Conservation (phyloP, 2,329 filamentous ascomycete species). For the Phialophora verrucosa region DNA sequence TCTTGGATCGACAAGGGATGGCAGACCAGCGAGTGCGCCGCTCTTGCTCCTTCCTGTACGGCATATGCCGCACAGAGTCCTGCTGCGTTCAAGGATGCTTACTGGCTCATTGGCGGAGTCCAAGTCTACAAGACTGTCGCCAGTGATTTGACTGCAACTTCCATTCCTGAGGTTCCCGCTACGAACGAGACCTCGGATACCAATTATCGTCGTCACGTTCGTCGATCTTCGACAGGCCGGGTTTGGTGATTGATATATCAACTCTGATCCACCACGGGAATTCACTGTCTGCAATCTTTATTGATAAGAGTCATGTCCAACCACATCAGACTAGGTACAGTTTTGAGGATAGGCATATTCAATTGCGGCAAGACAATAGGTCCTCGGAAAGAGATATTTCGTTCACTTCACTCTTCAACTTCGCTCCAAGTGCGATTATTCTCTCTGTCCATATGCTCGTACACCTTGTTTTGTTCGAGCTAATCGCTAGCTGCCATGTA, state of each 20-base stretch:
- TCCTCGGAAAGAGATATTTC: background rate
- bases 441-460: background rate
- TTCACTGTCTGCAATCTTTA: background rate
- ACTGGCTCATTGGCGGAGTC: slow-evolving; percentile 74
- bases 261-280: background rate
- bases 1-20: slow-evolving; percentile 62
- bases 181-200: background rate
- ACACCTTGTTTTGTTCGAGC: background rate
- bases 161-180: background rate
- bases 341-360: background rate
- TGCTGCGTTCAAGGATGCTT: slow-evolving; percentile 70
- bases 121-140: slow-evolving; percentile 60
- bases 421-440: background rate
- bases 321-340: background rate
- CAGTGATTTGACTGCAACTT: background rate
- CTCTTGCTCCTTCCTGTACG: slow-evolving; percentile 68
- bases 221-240: background rate
- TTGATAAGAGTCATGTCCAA: background rate
- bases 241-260: background rate
- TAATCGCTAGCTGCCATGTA: background rate
- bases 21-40: slow-evolving; percentile 60
- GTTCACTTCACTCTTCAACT: background rate
- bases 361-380: background rate
- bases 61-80: slow-evolving; percentile 73
- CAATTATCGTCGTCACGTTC: background rate